These are phyloP conservation scores for Narthecium ossifragum DNA, from an alignment of 106 monocot species.

Conservation along the genomic window DNA sequence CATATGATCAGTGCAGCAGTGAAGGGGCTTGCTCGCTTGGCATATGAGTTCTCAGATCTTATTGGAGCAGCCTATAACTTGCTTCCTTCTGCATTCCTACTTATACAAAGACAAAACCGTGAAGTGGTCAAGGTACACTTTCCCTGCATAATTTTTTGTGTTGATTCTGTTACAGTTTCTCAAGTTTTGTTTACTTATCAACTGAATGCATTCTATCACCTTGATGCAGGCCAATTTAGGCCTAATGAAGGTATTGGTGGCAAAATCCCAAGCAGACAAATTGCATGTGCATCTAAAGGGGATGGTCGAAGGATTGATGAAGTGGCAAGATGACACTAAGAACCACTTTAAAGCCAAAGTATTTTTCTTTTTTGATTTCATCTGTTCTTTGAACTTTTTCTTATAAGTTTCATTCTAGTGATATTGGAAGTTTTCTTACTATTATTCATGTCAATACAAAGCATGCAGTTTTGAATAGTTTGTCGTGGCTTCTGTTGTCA, in stretches of 20 bases:
- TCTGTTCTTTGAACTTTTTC: too few relatives aligned
- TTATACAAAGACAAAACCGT: slow-evolving; percentile 78
- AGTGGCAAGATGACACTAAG: slow-evolving; percentile 75
- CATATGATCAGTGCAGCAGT: slow-evolving; percentile 90
- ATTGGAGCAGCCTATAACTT: slow-evolving; percentile 67
- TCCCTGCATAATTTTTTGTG: background rate
- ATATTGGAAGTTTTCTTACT: too few relatives aligned
- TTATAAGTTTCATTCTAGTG: too few relatives aligned
- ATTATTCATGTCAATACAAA: too few relatives aligned
- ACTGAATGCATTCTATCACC: background rate
- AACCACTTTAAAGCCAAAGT: slow-evolving; percentile 97
- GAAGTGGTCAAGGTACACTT: slow-evolving; percentile 76
- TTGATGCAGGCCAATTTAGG: slow-evolving; percentile 80
- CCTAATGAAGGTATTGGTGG: slow-evolving; percentile 84
- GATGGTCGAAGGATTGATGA: slow-evolving; percentile 79
- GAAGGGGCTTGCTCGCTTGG: slow-evolving; percentile 84
- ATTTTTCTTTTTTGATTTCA: too few relatives aligned
- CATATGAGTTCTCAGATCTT: slow-evolving; percentile 99
- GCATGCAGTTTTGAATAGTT: too few relatives aligned
- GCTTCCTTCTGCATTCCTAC: slow-evolving; percentile 83
- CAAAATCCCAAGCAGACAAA: slow-evolving; percentile 67
- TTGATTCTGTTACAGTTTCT: background rate
- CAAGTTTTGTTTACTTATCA: background rate
- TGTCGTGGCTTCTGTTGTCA: too few relatives aligned
- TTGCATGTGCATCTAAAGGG: slow-evolving; percentile 63